These are phyloP conservation scores for Penicillium daleae DNA, from an alignment of 495 filamentous ascomycete species.

Conservation along the genomic window DNA sequence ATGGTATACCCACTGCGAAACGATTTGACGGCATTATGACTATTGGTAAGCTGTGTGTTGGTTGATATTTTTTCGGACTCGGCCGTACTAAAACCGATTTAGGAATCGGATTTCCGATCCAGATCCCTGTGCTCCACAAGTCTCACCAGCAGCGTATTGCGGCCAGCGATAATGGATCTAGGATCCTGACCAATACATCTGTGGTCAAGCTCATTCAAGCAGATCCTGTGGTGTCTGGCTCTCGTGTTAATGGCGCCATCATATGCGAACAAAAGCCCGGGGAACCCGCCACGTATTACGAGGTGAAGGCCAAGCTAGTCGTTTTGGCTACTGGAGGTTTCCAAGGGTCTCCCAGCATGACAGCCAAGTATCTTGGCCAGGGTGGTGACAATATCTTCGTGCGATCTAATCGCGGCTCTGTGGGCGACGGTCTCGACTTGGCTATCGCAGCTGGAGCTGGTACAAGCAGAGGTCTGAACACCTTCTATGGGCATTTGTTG, in stretches of 20 bases:
- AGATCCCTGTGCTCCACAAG: slow-evolving; percentile 27
- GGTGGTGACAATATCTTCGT: slow-evolving; percentile 35
- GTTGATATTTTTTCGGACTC: background rate
- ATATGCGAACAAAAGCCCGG: slow-evolving; percentile 11
- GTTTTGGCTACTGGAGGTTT: slow-evolving; percentile 34
- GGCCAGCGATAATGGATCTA: slow-evolving; percentile 17
- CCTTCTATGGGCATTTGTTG: slow-evolving; percentile 32
- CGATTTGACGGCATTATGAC: slow-evolving; percentile 38
- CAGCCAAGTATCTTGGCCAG: slow-evolving; percentile 24
- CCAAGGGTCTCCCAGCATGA: slow-evolving; percentile 26
- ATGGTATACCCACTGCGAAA: slow-evolving; percentile 26
- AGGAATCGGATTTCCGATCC: slow-evolving; percentile 33
- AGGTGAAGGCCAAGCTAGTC: slow-evolving; percentile 26
- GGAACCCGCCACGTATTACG: slow-evolving; percentile 8
- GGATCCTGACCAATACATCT: slow-evolving; percentile 23
- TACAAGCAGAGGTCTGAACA: slow-evolving; percentile 31
- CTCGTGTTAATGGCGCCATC: slow-evolving; percentile 26
- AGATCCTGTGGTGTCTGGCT: slow-evolving; percentile 22
- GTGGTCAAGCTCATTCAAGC: slow-evolving; percentile 30
- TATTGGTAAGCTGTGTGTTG: slow-evolving; percentile 20
- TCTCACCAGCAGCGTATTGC: slow-evolving; percentile 22
- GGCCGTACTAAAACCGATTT: background rate
- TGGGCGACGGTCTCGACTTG: slow-evolving; percentile 30
- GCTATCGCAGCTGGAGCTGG: slow-evolving; percentile 25
- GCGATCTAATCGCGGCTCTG: slow-evolving; percentile 32